Evolutionary conservation across 139 green algal genomes (phyloP).

Genomic region (Chlamydomonas eustigma): DNA sequence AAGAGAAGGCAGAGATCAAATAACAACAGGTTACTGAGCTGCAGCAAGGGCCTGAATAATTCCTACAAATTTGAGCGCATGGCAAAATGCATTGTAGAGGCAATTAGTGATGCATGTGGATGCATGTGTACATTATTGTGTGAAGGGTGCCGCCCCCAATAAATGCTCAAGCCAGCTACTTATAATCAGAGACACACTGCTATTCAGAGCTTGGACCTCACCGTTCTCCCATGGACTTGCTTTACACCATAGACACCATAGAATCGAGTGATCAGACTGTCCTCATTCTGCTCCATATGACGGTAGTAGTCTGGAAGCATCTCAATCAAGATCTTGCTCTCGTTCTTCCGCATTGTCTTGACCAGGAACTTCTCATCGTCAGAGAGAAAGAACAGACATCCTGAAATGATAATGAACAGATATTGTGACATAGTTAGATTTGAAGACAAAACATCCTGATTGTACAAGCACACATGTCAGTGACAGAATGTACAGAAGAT

Average conservation of each 20-base stretch:
- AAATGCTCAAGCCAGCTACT: background rate
- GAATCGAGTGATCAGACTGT: constrained; percentile 86
- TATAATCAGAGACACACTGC: no score
- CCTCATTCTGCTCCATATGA: constrained; percentile 61
- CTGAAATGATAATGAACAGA: no score
- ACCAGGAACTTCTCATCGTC: constrained; percentile 61
- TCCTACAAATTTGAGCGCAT: background rate
- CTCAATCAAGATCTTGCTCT: constrained; percentile 55
- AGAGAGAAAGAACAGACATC: constrained; percentile 46
- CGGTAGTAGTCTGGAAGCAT: constrained; percentile 55
- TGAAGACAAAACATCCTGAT: no score
- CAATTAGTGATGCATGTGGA: background rate
- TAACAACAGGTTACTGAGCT: background rate
- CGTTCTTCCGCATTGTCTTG: constrained; percentile 69
- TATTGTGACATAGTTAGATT: no score
- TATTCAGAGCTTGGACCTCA: background rate
- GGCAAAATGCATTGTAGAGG: background rate
- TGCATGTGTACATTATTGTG: background rate
- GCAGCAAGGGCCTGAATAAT: background rate
- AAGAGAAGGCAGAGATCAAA: background rate
- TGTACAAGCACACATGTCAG: no score
- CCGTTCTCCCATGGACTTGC: constrained; percentile 67
- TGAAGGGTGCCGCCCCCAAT: background rate
- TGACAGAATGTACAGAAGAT: no score
- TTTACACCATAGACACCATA: constrained; percentile 84